Conservation (phyloP, 176 grass and related monocot genomes). For the Chrysopogon serrulatus region DNA sequence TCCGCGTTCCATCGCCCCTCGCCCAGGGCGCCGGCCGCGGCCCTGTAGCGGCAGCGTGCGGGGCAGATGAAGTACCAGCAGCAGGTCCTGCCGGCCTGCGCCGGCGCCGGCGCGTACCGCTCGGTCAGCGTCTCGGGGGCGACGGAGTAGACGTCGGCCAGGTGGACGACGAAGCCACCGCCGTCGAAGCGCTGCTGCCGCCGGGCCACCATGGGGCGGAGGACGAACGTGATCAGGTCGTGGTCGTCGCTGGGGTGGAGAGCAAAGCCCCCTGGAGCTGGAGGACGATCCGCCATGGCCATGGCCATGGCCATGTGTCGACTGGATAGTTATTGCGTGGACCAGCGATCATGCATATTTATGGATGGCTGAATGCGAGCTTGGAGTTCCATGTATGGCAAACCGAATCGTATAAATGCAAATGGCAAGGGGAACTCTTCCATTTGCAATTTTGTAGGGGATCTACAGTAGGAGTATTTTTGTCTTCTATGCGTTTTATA, state of each 20-base stretch:
- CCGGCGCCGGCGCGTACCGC: neutral
- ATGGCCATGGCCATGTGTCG: neutral
- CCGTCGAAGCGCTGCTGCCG: neutral
- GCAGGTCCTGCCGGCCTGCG: neutral
- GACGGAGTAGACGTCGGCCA: neutral
- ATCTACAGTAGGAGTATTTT: too few species aligned
- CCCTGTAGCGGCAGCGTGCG: neutral
- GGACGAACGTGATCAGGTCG: neutral
- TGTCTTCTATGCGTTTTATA: too few species aligned
- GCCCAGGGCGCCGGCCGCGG: neutral
- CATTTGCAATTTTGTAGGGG: too few species aligned
- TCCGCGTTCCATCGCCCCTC: neutral
- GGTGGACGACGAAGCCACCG: neutral
- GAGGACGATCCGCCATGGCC: neutral
- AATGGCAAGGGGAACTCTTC: too few species aligned
- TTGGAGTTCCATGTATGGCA: too few species aligned
- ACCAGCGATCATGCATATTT: neutral
- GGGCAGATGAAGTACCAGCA: neutral
- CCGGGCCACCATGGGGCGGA: neutral
- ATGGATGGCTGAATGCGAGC: neutral
- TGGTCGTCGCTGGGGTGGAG: neutral
- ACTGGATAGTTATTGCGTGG: neutral
- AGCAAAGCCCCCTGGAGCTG: neutral
- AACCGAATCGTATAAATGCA: too few species aligned
- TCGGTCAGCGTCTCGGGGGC: neutral